A percentile compares a stretch with the other conserved stretches of the same genome.
phyloP scores from a whole-genome alignment of 441 rosid species.

The Gossypium trilobum region DNA sequence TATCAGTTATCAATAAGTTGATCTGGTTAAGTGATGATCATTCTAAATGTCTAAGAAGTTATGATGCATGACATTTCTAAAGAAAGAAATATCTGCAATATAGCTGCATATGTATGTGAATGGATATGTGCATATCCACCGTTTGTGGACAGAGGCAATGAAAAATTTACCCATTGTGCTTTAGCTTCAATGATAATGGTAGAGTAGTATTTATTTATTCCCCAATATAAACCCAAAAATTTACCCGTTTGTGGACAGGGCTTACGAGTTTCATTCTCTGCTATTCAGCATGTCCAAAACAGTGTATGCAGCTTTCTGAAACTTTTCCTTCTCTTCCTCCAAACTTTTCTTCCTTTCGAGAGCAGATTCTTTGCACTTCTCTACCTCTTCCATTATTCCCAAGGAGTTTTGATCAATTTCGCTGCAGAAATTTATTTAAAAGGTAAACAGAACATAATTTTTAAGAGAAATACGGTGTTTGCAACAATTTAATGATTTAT shows the following conservation, averaged over 20 bases:
- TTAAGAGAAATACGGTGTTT: neutral
- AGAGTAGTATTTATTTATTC: neutral
- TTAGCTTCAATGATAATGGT: neutral
- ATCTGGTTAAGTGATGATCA: neutral
- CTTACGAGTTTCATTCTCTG: constrained; percentile 29
- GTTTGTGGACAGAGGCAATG: neutral
- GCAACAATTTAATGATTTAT: neutral
- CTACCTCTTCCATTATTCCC: constrained; percentile 64
- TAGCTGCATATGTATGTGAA: neutral
- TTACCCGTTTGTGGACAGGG: neutral
- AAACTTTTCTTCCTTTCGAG: constrained; percentile 55
- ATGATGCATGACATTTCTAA: neutral
- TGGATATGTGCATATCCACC: neutral
- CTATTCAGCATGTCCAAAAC: constrained; percentile 61
- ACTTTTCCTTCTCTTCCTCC: constrained; percentile 59
- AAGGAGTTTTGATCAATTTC: constrained; percentile 66
- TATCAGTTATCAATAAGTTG: neutral
- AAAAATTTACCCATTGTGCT: neutral
- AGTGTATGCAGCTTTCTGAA: constrained; percentile 78
- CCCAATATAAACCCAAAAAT: neutral
- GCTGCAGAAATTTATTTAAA: constrained; percentile 29
- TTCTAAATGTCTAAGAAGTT: neutral
- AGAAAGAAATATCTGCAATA: neutral
- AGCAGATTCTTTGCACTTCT: constrained; percentile 55
- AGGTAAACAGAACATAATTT: neutral